These are phyloP conservation scores for Passalora sequoiae DNA, from an alignment of 2,329 filamentous ascomycete genomes.

Conservation along the genomic window DNA sequence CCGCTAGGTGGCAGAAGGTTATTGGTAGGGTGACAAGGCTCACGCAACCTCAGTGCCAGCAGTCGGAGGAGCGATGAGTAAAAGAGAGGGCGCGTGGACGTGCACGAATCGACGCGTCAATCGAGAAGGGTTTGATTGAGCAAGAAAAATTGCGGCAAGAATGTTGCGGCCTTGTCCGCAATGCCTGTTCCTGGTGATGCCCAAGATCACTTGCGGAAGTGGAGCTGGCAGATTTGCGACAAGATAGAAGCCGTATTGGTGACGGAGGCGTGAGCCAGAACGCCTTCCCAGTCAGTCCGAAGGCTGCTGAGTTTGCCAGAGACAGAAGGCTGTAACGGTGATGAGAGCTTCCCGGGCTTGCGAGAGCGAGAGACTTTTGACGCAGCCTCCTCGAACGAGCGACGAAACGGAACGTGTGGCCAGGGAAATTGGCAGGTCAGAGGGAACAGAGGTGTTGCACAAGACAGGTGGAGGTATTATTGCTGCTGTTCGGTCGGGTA, in stretches of 20 bases:
- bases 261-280: conserved; percentile 5
- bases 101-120: conserved; percentile 6
- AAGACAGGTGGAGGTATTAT: too few species aligned
- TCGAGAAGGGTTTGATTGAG: conserved; percentile 10
- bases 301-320: conserved; percentile 2
- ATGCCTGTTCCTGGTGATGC: conserved; percentile 22
- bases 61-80: conserved; percentile 1
- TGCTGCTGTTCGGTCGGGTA: conserved; percentile 20
- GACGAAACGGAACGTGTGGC: conserved; percentile 20
- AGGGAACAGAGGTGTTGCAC: conserved; percentile 20
- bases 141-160: conserved; percentile 15
- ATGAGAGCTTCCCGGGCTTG: too few species aligned
- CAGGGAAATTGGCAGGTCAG: conserved; percentile 15
- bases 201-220: conserved; percentile 21
- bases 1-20: conserved; percentile 4
- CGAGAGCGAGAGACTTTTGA: conserved; percentile 19
- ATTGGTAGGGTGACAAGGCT: conserved; percentile 1
- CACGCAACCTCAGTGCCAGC: not conserved
- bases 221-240: conserved; percentile 19
- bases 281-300: conserved; percentile 5
- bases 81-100: not conserved
- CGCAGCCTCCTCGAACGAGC: conserved; percentile 19
- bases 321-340: too few species aligned
- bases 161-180: conserved; percentile 17
- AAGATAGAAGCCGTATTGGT: conserved; percentile 5